phyloP scores from a whole-genome alignment of 2,329 filamentous ascomycete species.

The Fusarium temperatum region DNA sequence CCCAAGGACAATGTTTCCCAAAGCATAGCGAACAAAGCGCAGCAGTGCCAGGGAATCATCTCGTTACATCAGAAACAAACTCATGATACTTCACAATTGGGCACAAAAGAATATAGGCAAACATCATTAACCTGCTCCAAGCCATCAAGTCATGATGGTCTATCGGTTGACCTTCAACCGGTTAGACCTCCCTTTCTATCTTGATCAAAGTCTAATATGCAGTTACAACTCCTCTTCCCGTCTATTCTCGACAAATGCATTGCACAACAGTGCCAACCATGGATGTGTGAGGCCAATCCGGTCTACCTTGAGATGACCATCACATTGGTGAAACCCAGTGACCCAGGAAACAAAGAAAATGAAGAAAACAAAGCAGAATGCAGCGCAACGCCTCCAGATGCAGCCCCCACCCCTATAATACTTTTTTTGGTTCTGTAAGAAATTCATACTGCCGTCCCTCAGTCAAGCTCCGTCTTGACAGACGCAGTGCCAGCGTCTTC shows the following conservation, averaged over 20 bases:
- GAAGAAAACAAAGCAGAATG: constrained; percentile 42
- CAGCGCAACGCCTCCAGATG: constrained; percentile 55
- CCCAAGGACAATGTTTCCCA: too few species aligned
- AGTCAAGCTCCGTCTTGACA: constrained; percentile 54
- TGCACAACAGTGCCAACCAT: constrained; percentile 46
- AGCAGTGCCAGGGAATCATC: neutral
- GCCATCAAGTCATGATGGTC: constrained; percentile 49
- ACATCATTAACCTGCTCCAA: constrained; percentile 48
- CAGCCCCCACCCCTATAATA: constrained; percentile 47
- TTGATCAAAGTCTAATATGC: constrained; percentile 53
- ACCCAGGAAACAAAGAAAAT: constrained; percentile 41
- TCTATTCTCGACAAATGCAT: constrained; percentile 52
- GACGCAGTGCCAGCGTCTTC: constrained; percentile 54
- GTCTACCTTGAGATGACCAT: constrained; percentile 30
- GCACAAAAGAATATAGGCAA: constrained; percentile 37
- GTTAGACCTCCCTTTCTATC: constrained; percentile 49
- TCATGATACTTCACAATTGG: constrained; percentile 13
- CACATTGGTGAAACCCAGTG: constrained; percentile 32
- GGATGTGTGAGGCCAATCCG: constrained; percentile 42
- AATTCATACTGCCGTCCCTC: constrained; percentile 45
- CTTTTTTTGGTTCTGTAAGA: constrained; percentile 42
- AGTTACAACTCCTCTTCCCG: constrained; percentile 49
- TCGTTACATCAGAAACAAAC: neutral
- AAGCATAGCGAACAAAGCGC: neutral
- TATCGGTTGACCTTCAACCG: constrained; percentile 42